phyloP scores from a whole-genome alignment of 2,329 filamentous ascomycete genomes.

The Arthrobotrys entomopaga region DNA sequence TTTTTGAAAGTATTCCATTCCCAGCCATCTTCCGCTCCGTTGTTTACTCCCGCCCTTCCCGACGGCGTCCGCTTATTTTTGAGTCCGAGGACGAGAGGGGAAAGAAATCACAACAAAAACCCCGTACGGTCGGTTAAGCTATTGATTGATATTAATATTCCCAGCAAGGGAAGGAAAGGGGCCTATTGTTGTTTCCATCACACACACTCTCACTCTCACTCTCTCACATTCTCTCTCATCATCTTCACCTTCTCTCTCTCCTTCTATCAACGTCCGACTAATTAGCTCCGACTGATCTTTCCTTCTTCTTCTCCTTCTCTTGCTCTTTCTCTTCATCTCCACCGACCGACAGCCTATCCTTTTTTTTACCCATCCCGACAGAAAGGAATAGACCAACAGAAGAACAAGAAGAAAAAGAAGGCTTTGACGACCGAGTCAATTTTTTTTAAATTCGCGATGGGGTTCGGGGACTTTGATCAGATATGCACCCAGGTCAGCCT shows the following conservation, averaged over 20 bases:
- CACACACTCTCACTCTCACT: background rate
- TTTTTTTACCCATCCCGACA: background rate
- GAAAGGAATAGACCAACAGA: too few relatives aligned
- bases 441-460: slow-evolving; percentile 66
- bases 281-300: background rate
- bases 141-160: background rate
- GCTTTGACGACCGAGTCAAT: background rate
- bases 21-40: background rate
- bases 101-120: slow-evolving; percentile 5
- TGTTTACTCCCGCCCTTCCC: background rate
- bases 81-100: slow-evolving; percentile 4
- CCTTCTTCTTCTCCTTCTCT: background rate
- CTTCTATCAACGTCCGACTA: slow-evolving; percentile 1
- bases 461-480: slow-evolving; percentile 87
- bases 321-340: slow-evolving; percentile 12
- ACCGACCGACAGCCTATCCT: slow-evolving; percentile 4
- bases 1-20: too few relatives aligned
- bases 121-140: background rate
- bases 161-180: slow-evolving; percentile 19
- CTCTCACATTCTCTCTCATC: background rate
- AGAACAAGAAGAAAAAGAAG: too few relatives aligned
- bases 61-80: slow-evolving; percentile 4
- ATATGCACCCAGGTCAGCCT: slow-evolving; percentile 87
- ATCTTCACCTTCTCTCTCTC: background rate
- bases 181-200: background rate